Conservation (phyloP, 202 grass and related monocot species). For the Alloteropsis angusta region DNA sequence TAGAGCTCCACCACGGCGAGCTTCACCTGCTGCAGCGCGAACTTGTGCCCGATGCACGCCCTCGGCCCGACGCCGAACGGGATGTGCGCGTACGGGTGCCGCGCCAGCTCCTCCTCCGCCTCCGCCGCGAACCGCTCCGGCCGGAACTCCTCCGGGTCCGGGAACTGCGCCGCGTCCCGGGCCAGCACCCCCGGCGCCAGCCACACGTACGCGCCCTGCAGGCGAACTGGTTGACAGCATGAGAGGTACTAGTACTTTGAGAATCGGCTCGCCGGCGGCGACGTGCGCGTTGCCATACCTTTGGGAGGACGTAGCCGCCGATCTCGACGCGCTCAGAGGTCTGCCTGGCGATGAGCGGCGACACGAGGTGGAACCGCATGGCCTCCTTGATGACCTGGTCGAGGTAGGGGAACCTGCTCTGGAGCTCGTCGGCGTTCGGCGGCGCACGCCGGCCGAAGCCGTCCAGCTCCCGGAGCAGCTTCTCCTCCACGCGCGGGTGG, state of each 20-base stretch:
- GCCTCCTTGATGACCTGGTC: conserved; percentile 91
- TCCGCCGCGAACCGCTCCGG: conserved; percentile 74
- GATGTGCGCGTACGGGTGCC: conserved; percentile 87
- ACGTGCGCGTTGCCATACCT: conserved; percentile 18
- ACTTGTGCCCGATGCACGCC: conserved; percentile 77
- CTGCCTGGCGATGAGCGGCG: conserved; percentile 84
- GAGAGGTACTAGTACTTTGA: neutral
- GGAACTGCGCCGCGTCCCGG: conserved; percentile 71
- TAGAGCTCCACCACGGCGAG: conserved; percentile 64
- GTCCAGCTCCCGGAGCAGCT: conserved; percentile 66
- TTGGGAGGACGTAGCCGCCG: conserved; percentile 62
- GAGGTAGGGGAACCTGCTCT: conserved; percentile 64
- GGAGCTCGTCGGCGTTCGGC: conserved; percentile 58
- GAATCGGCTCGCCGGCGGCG: neutral
- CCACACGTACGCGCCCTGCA: conserved; percentile 76
- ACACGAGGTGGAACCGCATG: conserved; percentile 77
- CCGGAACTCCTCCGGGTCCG: conserved; percentile 66
- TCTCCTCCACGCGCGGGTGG: conserved; percentile 64
- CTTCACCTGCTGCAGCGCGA: conserved; percentile 88
- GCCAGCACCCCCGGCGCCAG: conserved; percentile 75
- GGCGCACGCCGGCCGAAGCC: conserved; percentile 7
- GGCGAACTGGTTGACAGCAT: neutral
- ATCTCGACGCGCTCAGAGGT: conserved; percentile 69
- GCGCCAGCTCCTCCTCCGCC: conserved; percentile 47
- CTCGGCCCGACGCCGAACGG: conserved; percentile 80